These are phyloP conservation scores for Suaeda aralocaspica DNA, from an alignment of 148 eudicot species.

Conservation along the genomic window DNA sequence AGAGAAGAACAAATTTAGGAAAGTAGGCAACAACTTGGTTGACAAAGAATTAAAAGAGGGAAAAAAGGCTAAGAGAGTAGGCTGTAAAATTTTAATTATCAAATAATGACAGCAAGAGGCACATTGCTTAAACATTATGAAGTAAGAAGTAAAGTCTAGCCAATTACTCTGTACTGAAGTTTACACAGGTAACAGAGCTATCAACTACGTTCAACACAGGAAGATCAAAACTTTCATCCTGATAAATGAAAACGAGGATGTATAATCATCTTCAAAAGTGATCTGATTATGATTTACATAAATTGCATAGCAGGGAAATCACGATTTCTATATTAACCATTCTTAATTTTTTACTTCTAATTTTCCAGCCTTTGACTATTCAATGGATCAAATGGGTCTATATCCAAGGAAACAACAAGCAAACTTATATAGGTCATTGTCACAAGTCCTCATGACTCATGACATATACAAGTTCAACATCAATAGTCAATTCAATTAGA, in stretches of 20 bases:
- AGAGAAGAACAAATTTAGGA: not conserved
- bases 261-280: not conserved
- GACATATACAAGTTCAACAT: not conserved
- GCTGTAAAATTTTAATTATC: not conserved
- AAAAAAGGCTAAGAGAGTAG: not conserved
- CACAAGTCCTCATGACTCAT: not conserved
- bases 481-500: not conserved
- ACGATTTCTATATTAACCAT: not conserved
- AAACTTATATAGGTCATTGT: not conserved
- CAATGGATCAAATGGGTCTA: not conserved
- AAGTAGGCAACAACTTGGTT: not conserved
- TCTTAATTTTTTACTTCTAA: too few relatives aligned
- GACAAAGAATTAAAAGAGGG: not conserved
- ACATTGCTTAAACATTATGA: not conserved
- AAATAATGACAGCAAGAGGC: not conserved
- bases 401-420: not conserved
- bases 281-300: not conserved
- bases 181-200: too few relatives aligned
- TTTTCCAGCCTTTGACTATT: not conserved
- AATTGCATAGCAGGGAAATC: not conserved
- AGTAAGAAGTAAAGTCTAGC: not conserved
- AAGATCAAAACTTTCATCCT: not conserved
- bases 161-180: too few relatives aligned
- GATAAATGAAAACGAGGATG: not conserved
- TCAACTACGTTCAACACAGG: not conserved